Evolutionary conservation across 2,329 filamentous ascomycete genomes (phyloP).

Genomic region (Chaetomium sp.): DNA sequence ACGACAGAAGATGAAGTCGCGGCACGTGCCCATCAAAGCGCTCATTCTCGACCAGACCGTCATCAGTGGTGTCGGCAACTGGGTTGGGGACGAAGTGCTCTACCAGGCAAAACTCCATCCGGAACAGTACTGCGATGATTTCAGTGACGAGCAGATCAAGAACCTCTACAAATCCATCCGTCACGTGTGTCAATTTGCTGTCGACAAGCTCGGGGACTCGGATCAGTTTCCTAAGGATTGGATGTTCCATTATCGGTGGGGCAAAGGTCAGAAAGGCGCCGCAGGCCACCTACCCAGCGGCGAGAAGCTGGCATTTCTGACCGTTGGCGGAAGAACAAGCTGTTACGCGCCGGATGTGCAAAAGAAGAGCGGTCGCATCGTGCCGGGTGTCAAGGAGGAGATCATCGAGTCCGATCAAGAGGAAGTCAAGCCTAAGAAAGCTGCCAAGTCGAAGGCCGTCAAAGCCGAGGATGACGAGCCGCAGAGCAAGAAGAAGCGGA

Average conservation of each 20-base stretch:
- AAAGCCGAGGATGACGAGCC: slow-evolving; percentile 23
- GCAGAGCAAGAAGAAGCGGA: slow-evolving; percentile 24
- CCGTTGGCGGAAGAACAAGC: slow-evolving; percentile 87
- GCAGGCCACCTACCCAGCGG: slow-evolving; percentile 74
- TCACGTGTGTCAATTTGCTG: slow-evolving; percentile 77
- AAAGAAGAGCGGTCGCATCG: slow-evolving; percentile 67
- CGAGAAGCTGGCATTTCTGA: slow-evolving; percentile 81
- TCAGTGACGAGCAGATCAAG: slow-evolving; percentile 70
- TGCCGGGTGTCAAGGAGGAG: slow-evolving; percentile 49
- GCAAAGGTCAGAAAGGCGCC: slow-evolving; percentile 77
- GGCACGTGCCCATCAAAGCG: slow-evolving; percentile 86
- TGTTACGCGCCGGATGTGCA: slow-evolving; percentile 84
- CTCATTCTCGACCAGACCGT: slow-evolving; percentile 84
- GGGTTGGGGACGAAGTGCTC: slow-evolving; percentile 93
- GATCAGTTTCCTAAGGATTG: slow-evolving; percentile 83
- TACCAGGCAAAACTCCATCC: slow-evolving; percentile 89
- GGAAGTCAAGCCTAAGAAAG: slow-evolving; percentile 15
- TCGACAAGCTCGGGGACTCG: slow-evolving; percentile 78
- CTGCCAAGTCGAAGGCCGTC: slow-evolving; percentile 21
- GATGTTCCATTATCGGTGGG: slow-evolving; percentile 88
- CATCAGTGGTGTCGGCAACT: slow-evolving; percentile 93
- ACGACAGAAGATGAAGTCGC: slow-evolving; percentile 66
- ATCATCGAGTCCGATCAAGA: slow-evolving; percentile 40
- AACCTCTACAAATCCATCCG: slow-evolving; percentile 72
- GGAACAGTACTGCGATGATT: slow-evolving; percentile 87